Percentiles rank a stretch among this genome's conserved stretches.
Evolutionary conservation across 2,329 filamentous ascomycete species (phyloP).

Genomic region (Meredithiella fracta): DNA sequence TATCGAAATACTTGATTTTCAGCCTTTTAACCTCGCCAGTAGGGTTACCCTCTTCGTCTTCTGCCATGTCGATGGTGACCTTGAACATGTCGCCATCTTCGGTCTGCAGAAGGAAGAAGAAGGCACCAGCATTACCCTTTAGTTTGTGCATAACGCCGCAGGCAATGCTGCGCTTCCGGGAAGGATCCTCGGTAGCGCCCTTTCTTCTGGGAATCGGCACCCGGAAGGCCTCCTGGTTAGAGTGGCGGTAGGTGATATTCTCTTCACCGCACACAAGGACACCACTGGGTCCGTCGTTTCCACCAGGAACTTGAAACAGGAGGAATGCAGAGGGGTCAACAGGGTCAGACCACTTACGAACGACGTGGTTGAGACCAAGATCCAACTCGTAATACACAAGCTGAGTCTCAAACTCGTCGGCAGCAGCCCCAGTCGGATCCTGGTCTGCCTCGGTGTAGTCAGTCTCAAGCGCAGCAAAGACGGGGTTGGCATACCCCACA

Average conservation of each 20-base stretch:
- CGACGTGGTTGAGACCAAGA: constrained; percentile 89
- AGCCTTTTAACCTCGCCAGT: constrained; percentile 69
- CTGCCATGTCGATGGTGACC: constrained; percentile 77
- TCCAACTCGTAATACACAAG: constrained; percentile 97
- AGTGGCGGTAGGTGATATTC: constrained; percentile 91
- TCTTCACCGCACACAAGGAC: constrained; percentile 91
- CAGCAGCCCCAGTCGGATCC: constrained; percentile 71
- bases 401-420: constrained; percentile 69
- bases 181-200: constrained; percentile 80
- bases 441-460: constrained; percentile 86
- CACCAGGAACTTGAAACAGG: constrained; percentile 89
- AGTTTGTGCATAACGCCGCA: constrained; percentile 96
- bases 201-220: constrained; percentile 76
- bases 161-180: constrained; percentile 73
- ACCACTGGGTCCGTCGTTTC: constrained; percentile 82
- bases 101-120: constrained; percentile 91
- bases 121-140: constrained; percentile 63
- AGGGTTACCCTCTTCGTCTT: constrained; percentile 59
- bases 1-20: constrained; percentile 97
- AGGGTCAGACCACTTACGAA: constrained; percentile 87
- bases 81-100: constrained; percentile 99
- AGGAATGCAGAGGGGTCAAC: constrained; percentile 81
- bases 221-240: constrained; percentile 77
- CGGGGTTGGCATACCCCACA: constrained; percentile 90
- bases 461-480: constrained; percentile 87